Base-by-base conservation (phyloP, 176 grass and related monocot species). In the Eragrostis curvula region DNA sequence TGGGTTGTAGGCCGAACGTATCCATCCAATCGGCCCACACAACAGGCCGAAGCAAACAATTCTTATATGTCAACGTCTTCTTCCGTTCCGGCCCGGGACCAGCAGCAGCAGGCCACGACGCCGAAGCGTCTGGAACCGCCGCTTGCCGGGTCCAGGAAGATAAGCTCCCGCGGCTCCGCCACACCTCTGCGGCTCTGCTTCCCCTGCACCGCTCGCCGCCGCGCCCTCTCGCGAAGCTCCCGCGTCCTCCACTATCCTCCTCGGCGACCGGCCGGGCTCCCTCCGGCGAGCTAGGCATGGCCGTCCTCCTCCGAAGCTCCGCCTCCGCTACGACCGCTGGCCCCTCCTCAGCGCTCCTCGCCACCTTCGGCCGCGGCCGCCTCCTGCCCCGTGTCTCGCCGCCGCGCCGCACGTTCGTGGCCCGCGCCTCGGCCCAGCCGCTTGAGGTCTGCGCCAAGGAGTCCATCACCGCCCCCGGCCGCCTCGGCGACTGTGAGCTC, bases 361-460 rank as follows among this genome's bases (percentile, higher is more conserved):
- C 75, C 44, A 81, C 85, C 40, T 78, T 89, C 68, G 79, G 73
- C 62, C 86, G 84, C 28, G 79, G 20, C 28, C 66, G 7, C 49
- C 69, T 83, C 32, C 56, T 75, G 12, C 14, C 36, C 12, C 57
- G 36, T 8, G 24, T 24, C 10, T 27, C 51, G 59, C 40, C 60
- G 56, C 46, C 25, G 60, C 81, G 32, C 82, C 85, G 84, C 47
- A 52, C 58, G 6, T 68, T 74, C 30, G 27, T 82, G 56, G 81
- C 60, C 12, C 90, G 92, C 32, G 90, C 90, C 30, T 85, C 90
- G 7, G 66, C 78, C 0, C 79, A 81, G 23, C 68, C 86, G 7
- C 90, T 98, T 46, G 90, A 98, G 82, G 92, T 98, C 71, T 95
- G 90, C 86, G 84, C 84, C 39, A 98, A 93, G 88, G 84, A 80